These are phyloP conservation scores for Quercus berberidifolia DNA, from an alignment of 306 rosid genomes.

Conservation along the genomic window DNA sequence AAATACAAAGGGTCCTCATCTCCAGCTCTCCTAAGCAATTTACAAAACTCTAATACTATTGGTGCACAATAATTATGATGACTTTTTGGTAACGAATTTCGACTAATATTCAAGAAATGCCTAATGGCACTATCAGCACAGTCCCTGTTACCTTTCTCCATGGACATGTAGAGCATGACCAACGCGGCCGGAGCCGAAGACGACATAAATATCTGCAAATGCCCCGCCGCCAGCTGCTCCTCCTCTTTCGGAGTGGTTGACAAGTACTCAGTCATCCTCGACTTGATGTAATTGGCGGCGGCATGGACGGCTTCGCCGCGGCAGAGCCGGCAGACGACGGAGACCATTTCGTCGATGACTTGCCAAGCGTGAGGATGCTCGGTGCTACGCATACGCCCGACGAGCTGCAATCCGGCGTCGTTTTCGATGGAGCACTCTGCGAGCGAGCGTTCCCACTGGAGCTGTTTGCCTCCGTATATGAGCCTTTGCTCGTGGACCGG, in stretches of 20 bases:
- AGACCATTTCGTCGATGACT: slow-evolving; percentile 37
- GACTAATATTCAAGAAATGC: slow-evolving; percentile 39
- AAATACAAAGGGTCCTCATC: slow-evolving; percentile 49
- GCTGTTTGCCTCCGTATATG: slow-evolving; percentile 58
- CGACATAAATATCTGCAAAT: slow-evolving; percentile 53
- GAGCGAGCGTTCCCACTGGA: slow-evolving; percentile 49
- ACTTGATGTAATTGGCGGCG: slow-evolving; percentile 30
- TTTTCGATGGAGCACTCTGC: slow-evolving; percentile 57
- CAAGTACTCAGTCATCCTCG: slow-evolving; percentile 29
- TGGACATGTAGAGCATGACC: slow-evolving; percentile 56
- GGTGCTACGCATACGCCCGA: slow-evolving; percentile 58
- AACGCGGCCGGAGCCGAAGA: slow-evolving; percentile 47
- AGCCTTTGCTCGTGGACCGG: slow-evolving; percentile 56
- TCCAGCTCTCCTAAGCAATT: slow-evolving; percentile 44
- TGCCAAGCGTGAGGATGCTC: slow-evolving; percentile 47
- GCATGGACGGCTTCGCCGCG: slow-evolving; percentile 35
- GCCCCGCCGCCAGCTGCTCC: slow-evolving; percentile 31
- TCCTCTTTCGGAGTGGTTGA: slow-evolving; percentile 19
- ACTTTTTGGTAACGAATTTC: slow-evolving; percentile 18
- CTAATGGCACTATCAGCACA: slow-evolving; percentile 42
- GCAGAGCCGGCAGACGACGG: slow-evolving; percentile 39
- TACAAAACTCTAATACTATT: slow-evolving; percentile 61
- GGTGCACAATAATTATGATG: slow-evolving; percentile 36
- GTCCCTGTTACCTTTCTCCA: slow-evolving; percentile 23
- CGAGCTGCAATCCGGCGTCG: slow-evolving; percentile 57